A percentile compares a stretch with the other conserved stretches of the same genome.
Evolutionary conservation across 208 protist genomes (phyloP).

Genomic region (Leishmania lainsoni): DNA sequence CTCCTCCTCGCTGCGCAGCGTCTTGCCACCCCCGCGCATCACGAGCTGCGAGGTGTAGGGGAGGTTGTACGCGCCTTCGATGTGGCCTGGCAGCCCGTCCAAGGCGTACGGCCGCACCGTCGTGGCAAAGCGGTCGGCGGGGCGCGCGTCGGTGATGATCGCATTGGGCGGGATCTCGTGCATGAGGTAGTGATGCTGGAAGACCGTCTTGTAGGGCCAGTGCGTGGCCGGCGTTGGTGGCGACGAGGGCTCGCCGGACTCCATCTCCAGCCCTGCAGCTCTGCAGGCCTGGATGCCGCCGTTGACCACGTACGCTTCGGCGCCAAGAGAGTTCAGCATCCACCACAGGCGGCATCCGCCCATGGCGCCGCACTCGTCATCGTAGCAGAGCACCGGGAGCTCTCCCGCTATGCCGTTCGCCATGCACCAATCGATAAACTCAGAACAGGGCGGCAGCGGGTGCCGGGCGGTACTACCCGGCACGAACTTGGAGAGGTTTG

Average conservation of each 20-base stretch:
- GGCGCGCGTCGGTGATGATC: conserved; percentile 68
- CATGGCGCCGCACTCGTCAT: conserved; percentile 78
- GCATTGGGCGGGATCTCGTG: conserved; percentile 55
- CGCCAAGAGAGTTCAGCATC: conserved; percentile 83
- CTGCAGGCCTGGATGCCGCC: conserved; percentile 66
- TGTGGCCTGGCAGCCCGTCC: conserved; percentile 77
- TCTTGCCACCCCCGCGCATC: conserved; percentile 17
- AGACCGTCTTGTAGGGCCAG: conserved; percentile 57
- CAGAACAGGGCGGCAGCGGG: conserved; percentile 48
- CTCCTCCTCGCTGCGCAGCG: conserved; percentile 47
- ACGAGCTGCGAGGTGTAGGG: conserved; percentile 44
- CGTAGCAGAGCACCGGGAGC: conserved; percentile 82
- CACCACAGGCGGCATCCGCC: conserved; percentile 85
- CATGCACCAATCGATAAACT: conserved; percentile 73
- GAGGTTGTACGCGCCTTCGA: conserved; percentile 65
- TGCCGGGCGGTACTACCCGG: conserved; percentile 49
- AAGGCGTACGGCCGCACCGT: conserved; percentile 65
- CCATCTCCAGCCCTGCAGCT: conserved; percentile 44
- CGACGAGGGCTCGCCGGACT: conserved; percentile 24
- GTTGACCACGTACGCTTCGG: conserved; percentile 84
- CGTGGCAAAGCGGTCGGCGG: conserved; percentile 45
- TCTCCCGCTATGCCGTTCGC: conserved; percentile 37
- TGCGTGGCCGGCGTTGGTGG: conserved; percentile 12
- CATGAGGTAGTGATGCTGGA: conserved; percentile 37
- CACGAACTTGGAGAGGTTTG: conserved; percentile 39